A percentile compares a stretch with the other conserved stretches of the same genome.
Evolutionary conservation across 768 basidiomycete species (phyloP).

Genomic region (Trametes maxima): DNA sequence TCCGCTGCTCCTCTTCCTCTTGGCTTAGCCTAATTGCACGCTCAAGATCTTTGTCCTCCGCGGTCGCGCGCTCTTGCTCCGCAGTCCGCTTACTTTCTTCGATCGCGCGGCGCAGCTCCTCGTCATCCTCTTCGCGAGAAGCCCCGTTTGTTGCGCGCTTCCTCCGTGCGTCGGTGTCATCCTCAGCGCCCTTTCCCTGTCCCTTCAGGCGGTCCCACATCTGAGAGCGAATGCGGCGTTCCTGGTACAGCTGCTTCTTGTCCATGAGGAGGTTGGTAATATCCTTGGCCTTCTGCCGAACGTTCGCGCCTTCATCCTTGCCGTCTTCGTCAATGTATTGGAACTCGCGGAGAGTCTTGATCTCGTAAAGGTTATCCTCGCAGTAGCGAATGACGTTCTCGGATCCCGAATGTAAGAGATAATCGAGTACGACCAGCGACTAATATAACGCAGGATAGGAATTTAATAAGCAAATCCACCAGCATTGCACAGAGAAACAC

Average conservation of each 20-base stretch:
- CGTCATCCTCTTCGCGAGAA: conserved; percentile 57
- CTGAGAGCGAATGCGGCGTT: conserved; percentile 72
- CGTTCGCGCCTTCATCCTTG: conserved; percentile 94
- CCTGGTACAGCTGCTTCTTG: conserved; percentile 73
- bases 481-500: neutral
- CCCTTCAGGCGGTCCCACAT: conserved; percentile 93
- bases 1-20: conserved; percentile 81
- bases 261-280: conserved; percentile 91
- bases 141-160: conserved; percentile 3
- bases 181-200: conserved; percentile 36
- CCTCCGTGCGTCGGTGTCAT: conserved; percentile 37
- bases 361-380: conserved; percentile 90
- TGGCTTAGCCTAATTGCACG: conserved; percentile 81
- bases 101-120: conserved; percentile 78
- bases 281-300: conserved; percentile 94
- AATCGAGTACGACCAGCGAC: conserved; percentile 90
- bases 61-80: conserved; percentile 56
- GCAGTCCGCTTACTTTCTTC: conserved; percentile 76
- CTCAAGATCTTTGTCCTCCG: conserved; percentile 77
- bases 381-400: conserved; percentile 98
- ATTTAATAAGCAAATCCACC: neutral
- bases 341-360: conserved; percentile 98
- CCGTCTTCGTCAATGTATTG: conserved; percentile 91
- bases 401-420: conserved; percentile 89
- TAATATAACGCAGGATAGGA: conserved; percentile 34